Base-by-base conservation (phyloP, 1,284 basidiomycete genomes). In the Vanrija humicola region DNA sequence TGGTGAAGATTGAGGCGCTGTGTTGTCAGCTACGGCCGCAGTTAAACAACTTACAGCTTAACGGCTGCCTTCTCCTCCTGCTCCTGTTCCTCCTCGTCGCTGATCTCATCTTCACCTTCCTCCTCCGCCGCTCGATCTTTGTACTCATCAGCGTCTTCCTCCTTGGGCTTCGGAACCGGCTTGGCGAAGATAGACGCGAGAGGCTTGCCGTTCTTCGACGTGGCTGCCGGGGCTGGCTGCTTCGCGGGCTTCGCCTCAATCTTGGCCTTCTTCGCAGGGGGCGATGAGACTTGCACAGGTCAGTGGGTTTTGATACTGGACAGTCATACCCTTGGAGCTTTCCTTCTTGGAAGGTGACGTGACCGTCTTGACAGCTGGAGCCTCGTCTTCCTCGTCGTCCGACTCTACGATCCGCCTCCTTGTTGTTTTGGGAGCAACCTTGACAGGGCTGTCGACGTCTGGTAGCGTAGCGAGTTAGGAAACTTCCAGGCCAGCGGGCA, bases 381-480 rank as follows among this genome's bases (percentile, higher is more conserved):
- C 58, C 29, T 77, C 78, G 25, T 74, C 78, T 55, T 87, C 21
- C 21, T 23, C 86, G 26, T 86, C 83, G 55, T 88, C 87, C 0
- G 86, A 87, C 43, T 83, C 79, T 5, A 86, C 66, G 38, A 87
- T 77, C 47, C 83, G 81, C 58, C 85, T 87, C 7, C 71, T 55
- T 45, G 48, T 47, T 19, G 48, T 47, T 19, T 54, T 49, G 15
- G 47, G 44, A 14, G 52, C 46, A 9, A 43, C 43, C 54, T 63
- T 70, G 26, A 65, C 43, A 7, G 65, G 63, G 14, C 58, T 55
- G 21, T 64, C 67, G 26, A 45, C 39, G 46, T 66, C 65, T 69
- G 38, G 5, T 28, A 23, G 16, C 5, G 10, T 15, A 12, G 16
- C 5, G 26, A 43, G 52, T 65, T 3, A 62, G 54, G 39, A 18